Base-by-base conservation (phyloP, 345 rosid species). In the Populus pruinosa region DNA sequence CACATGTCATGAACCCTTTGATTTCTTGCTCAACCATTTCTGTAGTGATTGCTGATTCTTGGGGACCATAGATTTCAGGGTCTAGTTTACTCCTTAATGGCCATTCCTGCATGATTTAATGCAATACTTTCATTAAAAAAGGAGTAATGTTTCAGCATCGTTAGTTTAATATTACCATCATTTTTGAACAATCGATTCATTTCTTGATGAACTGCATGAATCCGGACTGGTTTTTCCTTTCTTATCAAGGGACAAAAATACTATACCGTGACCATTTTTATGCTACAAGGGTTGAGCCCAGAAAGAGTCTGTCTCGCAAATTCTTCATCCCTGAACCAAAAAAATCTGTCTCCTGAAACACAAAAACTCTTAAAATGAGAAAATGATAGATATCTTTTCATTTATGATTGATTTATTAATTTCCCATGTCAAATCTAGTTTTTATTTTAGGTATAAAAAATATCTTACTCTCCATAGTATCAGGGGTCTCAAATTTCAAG, bases 321-420 rank as follows among this genome's bases (percentile, higher is more conserved):
- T 76, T 92, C 97, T 17, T 92, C 93, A 70, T 94, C 97, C 70
- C 89, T 81, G 4, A 89, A 72, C 98, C 98, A 92, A 78, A 89
- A 89, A 70, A 90, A 94, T 69, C 79, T 83, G 71, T 91, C 91
- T 83, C 93, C 97, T 94, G 83, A 71, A 77, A 43, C 6, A 2
- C 68, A 69, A 71, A 35, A 27, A 7, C 1, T 25, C 23, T 8
- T 55, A 25, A 3, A 72, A 13, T 21, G 6, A 9, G 8, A 38
- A 12, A 21, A 20, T 49, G 20, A 49, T 16, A 4, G 49, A 33
- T 33, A 33, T 33, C 5, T 49, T 16, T 49, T 76, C 36, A 33
- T 33, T 33, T 33, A 4, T 33, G 36, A 33, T 33, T 4, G 36
- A 59, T 20, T 35, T 33, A n/a, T 14, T 29, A 31, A 16, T 25